Evolutionary conservation across 306 rosid species (phyloP), one percentile per base, ranked within the genome.

Genomic region (Acacia crassicarpa): DNA sequence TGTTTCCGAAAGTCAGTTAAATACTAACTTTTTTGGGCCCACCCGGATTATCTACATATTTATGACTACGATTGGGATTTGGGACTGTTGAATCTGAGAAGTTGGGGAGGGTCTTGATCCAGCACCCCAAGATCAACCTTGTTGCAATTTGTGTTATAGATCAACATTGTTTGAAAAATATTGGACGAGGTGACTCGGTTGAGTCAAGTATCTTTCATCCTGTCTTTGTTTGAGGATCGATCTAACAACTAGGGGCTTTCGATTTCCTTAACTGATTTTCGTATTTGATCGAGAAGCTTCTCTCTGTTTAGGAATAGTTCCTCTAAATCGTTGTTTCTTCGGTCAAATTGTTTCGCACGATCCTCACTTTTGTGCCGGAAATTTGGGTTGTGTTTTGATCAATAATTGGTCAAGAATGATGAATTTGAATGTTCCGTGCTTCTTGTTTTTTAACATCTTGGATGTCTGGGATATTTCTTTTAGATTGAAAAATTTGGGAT

Each of bases 301-400:
- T 22, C 30, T 23, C n/a, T 23, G 38, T 14, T 33, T 19, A 13
- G 9, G 1, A 14, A 6, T 11, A 5, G 14, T 72, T 41, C 2
- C 35, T 72, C 41, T 30, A 9, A 19, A 49, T 73, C 16, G 10
- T 32, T 27, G 63, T 51, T 73, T 48, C 9, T 73, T 3, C 27
- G 9, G 65, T 73, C 59, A 30, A 27, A 30, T 74, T 19, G 16
- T 9, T 44, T 74, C 32, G 46, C n/a, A 32, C 22, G 78, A 33
- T 53, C 48, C 10, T 27, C 30, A 22, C 3, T 73, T 49, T 2
- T 20, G 66, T 49, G n/a, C 41, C 30, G 13, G 62, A 23, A 48
- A 16, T 4, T 19, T 4, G 11, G 38, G 38, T 30, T 19, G 17
- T 63, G 43, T 44, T 82, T 54, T 80, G 81, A 82, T 69, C 82